These are phyloP conservation scores for Cercospora sp. DNA, from an alignment of 2,329 filamentous ascomycete species.

Conservation along the genomic window DNA sequence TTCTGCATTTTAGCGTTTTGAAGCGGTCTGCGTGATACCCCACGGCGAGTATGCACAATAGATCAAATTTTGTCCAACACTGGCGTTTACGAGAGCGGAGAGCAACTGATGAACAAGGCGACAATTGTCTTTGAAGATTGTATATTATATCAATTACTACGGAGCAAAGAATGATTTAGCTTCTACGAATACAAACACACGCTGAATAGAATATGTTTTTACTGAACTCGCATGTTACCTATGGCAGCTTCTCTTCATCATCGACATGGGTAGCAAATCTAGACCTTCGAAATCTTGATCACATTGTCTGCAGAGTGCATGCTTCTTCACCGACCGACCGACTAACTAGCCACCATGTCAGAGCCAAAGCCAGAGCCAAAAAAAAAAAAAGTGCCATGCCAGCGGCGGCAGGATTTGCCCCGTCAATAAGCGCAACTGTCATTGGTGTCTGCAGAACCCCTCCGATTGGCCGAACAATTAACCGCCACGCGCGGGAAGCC, in stretches of 20 bases:
- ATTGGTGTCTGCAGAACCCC: background rate
- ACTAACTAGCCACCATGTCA: background rate
- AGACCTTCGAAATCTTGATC: background rate
- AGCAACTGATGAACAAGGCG: background rate
- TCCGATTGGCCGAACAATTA: background rate
- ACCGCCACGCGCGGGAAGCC: background rate
- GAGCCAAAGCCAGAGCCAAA: background rate
- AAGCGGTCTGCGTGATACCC: conserved; percentile 30
- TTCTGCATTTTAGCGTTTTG: conserved; percentile 32
- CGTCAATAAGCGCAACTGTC: background rate
- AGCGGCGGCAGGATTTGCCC: background rate
- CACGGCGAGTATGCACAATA: conserved; percentile 24
- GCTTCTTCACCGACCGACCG: background rate
- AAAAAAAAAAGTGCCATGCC: background rate
- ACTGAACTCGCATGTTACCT: background rate
- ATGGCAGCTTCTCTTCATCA: background rate
- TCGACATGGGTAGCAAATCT: background rate
- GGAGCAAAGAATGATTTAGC: background rate
- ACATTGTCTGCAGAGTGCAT: background rate
- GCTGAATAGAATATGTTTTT: background rate
- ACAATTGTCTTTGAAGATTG: background rate
- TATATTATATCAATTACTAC: background rate
- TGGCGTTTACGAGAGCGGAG: background rate
- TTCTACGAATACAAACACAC: background rate
- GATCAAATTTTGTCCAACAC: conserved; percentile 16